Conservation (phyloP, 805 yeast species). For the Barnettozyma botsteinii region DNA sequence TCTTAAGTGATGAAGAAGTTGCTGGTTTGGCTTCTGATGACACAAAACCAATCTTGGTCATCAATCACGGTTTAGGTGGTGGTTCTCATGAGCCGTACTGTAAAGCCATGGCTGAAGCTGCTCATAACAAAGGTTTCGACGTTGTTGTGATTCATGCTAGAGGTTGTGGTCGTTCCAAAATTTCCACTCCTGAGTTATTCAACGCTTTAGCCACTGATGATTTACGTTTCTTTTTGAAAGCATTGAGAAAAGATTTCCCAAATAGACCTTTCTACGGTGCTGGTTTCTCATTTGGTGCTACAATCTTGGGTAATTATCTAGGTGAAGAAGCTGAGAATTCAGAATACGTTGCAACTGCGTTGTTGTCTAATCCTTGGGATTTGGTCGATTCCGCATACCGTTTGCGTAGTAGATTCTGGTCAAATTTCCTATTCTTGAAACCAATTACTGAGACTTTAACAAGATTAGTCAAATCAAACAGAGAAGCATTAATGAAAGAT, state of each 20-base stretch:
- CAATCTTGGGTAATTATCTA: slow-evolving; percentile 58
- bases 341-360: slow-evolving; percentile 50
- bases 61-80: slow-evolving; percentile 71
- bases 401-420: slow-evolving; percentile 33
- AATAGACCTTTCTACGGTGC: slow-evolving; percentile 56
- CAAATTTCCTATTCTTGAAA: slow-evolving; percentile 37
- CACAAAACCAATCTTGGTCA: slow-evolving; percentile 50
- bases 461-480: slow-evolving; percentile 40
- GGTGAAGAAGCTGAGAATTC: slow-evolving; percentile 58
- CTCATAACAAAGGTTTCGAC: slow-evolving; percentile 43
- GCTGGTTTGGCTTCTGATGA: slow-evolving; percentile 29
- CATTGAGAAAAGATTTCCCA: slow-evolving; percentile 48
- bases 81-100: slow-evolving; percentile 76
- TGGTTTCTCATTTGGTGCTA: slow-evolving; percentile 72
- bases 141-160: slow-evolving; percentile 63
- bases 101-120: slow-evolving; percentile 43
- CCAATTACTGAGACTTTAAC: slow-evolving; percentile 36
- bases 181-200: slow-evolving; percentile 62
- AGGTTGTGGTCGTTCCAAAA: slow-evolving; percentile 72
- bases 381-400: slow-evolving; percentile 48
- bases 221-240: slow-evolving; percentile 50
- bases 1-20: slow-evolving; percentile 42
- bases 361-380: slow-evolving; percentile 72
- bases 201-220: slow-evolving; percentile 69
- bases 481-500: slow-evolving; percentile 28